phyloP scores from a whole-genome alignment of 2,329 filamentous ascomycete genomes.

The Stenocarpella maydis region DNA sequence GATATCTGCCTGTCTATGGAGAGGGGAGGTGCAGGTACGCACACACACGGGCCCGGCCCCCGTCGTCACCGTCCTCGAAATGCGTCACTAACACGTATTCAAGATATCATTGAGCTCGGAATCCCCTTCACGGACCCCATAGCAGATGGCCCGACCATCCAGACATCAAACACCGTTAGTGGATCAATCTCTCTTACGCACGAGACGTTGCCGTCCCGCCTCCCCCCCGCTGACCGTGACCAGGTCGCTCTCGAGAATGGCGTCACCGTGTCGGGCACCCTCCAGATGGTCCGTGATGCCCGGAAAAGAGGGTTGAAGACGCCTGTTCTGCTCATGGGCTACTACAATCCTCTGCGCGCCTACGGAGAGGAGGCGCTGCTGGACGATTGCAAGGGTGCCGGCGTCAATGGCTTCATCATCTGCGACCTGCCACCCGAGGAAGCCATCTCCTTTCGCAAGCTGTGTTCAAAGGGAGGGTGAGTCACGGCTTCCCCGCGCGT shows the following conservation, averaged over 20 bases:
- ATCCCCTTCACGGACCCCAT: constrained; percentile 98
- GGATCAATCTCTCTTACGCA: constrained; percentile 22
- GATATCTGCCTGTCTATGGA: constrained; percentile 89
- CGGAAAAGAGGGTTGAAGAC: constrained; percentile 78
- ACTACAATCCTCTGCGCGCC: constrained; percentile 95
- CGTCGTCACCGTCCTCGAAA: neutral
- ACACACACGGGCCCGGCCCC: neutral
- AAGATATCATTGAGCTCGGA: constrained; percentile 94
- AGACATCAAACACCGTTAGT: constrained; percentile 86
- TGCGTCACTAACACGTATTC: constrained; percentile 17
- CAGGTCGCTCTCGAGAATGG: constrained; percentile 81
- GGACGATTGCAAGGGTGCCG: constrained; percentile 81
- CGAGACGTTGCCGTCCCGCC: neutral
- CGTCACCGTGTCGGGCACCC: constrained; percentile 79
- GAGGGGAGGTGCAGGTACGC: constrained; percentile 85
- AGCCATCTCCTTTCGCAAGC: constrained; percentile 87
- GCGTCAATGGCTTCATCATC: constrained; percentile 96
- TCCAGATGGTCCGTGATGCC: constrained; percentile 85
- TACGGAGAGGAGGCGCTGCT: constrained; percentile 94
- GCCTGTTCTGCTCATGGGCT: constrained; percentile 95
- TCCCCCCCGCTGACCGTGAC: constrained; percentile 27
- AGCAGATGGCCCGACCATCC: constrained; percentile 96
- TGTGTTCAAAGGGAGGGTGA: constrained; percentile 79
- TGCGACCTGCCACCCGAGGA: constrained; percentile 96
- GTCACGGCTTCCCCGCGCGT: constrained; percentile 41